These are phyloP conservation scores for Flaveria floridana DNA, from an alignment of 140 eudicot species.

Conservation along the genomic window DNA sequence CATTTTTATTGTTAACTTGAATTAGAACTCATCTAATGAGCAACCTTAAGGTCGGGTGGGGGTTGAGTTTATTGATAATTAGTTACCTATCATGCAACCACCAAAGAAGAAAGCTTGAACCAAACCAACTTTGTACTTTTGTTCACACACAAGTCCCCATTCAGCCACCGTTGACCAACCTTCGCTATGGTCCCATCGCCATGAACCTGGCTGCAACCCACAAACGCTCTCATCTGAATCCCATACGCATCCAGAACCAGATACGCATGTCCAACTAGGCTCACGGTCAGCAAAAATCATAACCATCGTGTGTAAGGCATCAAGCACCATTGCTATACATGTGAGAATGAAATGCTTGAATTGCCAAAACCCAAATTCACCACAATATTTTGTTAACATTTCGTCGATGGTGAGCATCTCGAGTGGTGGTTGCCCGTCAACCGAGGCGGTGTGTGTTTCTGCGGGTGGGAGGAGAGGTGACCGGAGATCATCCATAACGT, in stretches of 20 bases:
- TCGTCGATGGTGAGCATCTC: constrained; percentile 58
- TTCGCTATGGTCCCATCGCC: constrained; percentile 59
- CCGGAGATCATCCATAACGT: constrained; percentile 12
- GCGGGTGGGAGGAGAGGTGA: constrained; percentile 43
- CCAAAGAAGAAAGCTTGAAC: not conserved
- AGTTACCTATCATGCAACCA: constrained; percentile 37
- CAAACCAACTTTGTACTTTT: constrained; percentile 41
- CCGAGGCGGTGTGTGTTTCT: constrained; percentile 11
- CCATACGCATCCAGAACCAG: constrained; percentile 31
- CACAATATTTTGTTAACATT: constrained; percentile 69
- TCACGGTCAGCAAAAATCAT: constrained; percentile 71
- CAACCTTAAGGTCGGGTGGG: not conserved
- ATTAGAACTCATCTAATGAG: no score
- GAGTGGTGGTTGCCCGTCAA: constrained; percentile 3
- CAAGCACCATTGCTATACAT: constrained; percentile 72
- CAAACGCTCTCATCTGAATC: constrained; percentile 15
- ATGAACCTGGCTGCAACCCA: constrained; percentile 50
- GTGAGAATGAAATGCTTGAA: constrained; percentile 65
- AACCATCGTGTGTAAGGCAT: constrained; percentile 84
- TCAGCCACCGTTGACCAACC: constrained; percentile 71
- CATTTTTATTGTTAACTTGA: no score
- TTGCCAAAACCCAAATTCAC: constrained; percentile 89
- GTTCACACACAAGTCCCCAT: constrained; percentile 40
- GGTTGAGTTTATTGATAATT: not conserved
- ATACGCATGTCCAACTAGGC: not conserved